Percentiles rank a stretch among this genome's conserved stretches.
phyloP scores from a whole-genome alignment of 106 monocot species.

The Phalaenopsis aphrodite region DNA sequence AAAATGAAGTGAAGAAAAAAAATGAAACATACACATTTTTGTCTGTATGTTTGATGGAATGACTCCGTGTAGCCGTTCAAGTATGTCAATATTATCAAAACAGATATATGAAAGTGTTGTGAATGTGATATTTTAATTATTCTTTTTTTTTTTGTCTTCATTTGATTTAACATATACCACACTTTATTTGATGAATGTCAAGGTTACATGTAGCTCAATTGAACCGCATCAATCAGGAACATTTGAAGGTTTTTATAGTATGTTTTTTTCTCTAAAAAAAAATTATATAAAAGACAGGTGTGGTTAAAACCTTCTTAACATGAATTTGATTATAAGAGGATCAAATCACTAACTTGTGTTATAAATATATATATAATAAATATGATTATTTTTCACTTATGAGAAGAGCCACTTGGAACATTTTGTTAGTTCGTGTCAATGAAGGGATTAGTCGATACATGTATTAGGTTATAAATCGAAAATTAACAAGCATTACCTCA shows the following conservation, averaged over 20 bases:
- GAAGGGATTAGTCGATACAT: neutral
- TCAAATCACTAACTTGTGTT: neutral
- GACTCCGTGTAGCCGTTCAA: no score
- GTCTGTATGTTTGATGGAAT: no score
- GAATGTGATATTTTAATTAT: no score
- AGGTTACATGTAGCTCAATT: neutral
- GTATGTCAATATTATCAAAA: no score
- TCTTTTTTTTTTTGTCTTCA: no score
- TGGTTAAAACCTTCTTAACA: neutral
- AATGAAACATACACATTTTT: neutral
- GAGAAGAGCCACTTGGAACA: neutral
- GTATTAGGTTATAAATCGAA: neutral
- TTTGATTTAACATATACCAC: no score
- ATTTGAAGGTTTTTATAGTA: neutral
- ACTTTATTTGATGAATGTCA: no score
- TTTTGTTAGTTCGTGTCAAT: neutral
- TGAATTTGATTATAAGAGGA: neutral
- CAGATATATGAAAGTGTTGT: no score
- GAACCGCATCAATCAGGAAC: neutral
- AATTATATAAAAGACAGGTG: neutral
- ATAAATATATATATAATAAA: neutral
- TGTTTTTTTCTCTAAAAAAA: neutral
- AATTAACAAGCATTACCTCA: conserved; percentile 49
- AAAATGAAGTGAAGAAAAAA: neutral
- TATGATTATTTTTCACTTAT: neutral